Conservation (phyloP, 2,329 filamentous ascomycete species). For the Aspergillus sp. region DNA sequence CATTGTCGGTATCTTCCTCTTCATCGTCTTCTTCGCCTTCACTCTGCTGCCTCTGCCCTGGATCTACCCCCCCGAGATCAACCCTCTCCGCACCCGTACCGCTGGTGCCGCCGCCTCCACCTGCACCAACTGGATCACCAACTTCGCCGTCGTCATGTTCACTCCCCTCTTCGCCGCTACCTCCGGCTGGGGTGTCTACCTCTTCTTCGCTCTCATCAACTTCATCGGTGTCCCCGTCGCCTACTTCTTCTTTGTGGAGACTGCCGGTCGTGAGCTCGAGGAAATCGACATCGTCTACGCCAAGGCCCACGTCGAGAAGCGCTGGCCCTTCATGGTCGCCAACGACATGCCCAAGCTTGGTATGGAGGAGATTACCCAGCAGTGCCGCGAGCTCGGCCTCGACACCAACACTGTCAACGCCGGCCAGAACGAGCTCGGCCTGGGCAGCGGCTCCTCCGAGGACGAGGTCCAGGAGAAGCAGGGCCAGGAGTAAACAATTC, state of each 20-base stretch:
- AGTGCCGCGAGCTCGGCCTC: conserved; percentile 26
- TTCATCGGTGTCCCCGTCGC: conserved; percentile 47
- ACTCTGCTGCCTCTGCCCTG: conserved; percentile 63
- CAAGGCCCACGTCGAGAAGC: conserved; percentile 39
- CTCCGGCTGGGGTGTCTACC: conserved; percentile 40
- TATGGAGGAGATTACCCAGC: conserved; percentile 25
- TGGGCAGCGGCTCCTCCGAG: neutral
- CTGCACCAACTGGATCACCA: conserved; percentile 54
- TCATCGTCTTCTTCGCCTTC: conserved; percentile 66
- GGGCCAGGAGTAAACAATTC: neutral
- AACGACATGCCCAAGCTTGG: conserved; percentile 31
- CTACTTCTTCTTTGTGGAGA: conserved; percentile 54
- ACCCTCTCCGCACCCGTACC: conserved; percentile 53
- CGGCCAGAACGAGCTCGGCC: neutral
- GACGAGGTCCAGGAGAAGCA: neutral
- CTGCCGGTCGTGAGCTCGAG: conserved; percentile 42
- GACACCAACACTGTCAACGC: neutral
- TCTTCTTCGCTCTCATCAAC: conserved; percentile 42
- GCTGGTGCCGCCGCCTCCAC: conserved; percentile 54
- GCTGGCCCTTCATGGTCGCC: conserved; percentile 28
- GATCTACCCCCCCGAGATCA: conserved; percentile 51
- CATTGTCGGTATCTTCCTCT: conserved; percentile 63
- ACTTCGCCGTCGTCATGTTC: conserved; percentile 54
- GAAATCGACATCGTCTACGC: conserved; percentile 42
- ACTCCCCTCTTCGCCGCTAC: conserved; percentile 37